Evolutionary conservation across 2,329 filamentous ascomycete genomes (phyloP), one percentile per base, ranked within the genome.

Genomic region (Penicillium sp.): DNA sequence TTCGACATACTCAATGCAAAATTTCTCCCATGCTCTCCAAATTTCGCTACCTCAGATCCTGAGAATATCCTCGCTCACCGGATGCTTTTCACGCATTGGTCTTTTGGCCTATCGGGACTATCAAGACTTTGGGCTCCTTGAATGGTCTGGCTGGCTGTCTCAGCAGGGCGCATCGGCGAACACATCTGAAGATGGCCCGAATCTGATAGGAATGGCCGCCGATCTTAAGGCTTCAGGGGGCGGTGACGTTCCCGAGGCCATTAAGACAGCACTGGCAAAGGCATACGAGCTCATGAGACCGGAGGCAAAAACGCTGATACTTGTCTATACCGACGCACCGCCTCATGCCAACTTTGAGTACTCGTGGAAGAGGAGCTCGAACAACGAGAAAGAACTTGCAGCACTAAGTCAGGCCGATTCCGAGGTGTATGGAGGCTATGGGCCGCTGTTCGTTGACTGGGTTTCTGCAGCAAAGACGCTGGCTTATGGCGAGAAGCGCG

Each of bases 61-160:
- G 48, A 69, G 71, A 32, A 65, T 79, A 5, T 76, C 1, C 1
- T 66, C 69, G 1, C 64, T 78, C 1, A 78, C 76, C 0, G 69
- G 66, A 44, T 74, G 73, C 54, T 79, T 80, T 56, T 67, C 71
- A 4, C 70, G 74, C 2, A 74, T 79, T 45, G 76, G 75, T 5
- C 66, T 79, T 3, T 58, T 79, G 9, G 73, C 72, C 1, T 79
- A 79, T 51, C 70, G 76, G 5, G 76, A 79, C 60, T 78, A 77
- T 50, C 38, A 44, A 4, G 27, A 24, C 4, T 50, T 75, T n/a
- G n/a, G 6, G 13, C n/a, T 37, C 3, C 68, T 71, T 2, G 64
- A 76, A 42, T 79, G 75, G 73, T 78, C 76, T 0, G 74, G 76
- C 3, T 79, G 76, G 76, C 67, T 68, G 18, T 18, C 18, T 18